Base-by-base conservation (phyloP, 108 stramenopile species). In the Discostella stelligeroides region DNA sequence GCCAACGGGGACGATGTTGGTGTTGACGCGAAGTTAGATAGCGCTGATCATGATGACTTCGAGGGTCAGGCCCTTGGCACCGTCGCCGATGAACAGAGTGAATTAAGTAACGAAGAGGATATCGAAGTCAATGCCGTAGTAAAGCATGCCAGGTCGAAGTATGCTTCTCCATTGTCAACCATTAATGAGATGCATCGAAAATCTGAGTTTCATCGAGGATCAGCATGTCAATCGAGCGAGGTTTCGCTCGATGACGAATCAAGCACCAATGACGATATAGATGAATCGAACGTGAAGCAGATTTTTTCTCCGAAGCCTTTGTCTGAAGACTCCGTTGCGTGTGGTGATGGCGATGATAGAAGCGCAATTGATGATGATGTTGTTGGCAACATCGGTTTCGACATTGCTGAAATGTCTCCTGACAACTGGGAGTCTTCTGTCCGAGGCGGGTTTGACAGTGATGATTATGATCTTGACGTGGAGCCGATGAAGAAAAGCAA, bases 71-170 rank as follows among this genome's bases (percentile, higher is more conserved):
- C 20, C 14, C 12, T 65, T 42, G 43, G 12, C 43, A 45, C 43
- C 9, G n/a, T 45, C 43, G 1, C 43, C 13, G 55, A 56, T 14
- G 66, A 38, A 10, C 60, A 61, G 14, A 20, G 47, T 20, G 61
- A 55, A 29, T 0, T n/a, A 13, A 45, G 4, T 18, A 65, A 29
- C 28, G 53, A 55, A 17, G 41, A 47, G 5, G 39, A 34, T 13
- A 17, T 69, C 15, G 68, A 69, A 17, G 57, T 69, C 20, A 55
- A 69, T 17, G 46, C 57, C 9, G 21, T 59, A 27, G 55, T 69
- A 13, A 13, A 37, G 21, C 40, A 59, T 24, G 41, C 18, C 14
- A n/a, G 38, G 27, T n/a, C n/a, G n/a, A 55, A 45, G 25, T 43
- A 23, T 18, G 18, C 20, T 7, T 69, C 68, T 47, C 20, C 57